Evolutionary conservation across 1,284 basidiomycete genomes (phyloP).

Genomic region (Leccinum idahoense): DNA sequence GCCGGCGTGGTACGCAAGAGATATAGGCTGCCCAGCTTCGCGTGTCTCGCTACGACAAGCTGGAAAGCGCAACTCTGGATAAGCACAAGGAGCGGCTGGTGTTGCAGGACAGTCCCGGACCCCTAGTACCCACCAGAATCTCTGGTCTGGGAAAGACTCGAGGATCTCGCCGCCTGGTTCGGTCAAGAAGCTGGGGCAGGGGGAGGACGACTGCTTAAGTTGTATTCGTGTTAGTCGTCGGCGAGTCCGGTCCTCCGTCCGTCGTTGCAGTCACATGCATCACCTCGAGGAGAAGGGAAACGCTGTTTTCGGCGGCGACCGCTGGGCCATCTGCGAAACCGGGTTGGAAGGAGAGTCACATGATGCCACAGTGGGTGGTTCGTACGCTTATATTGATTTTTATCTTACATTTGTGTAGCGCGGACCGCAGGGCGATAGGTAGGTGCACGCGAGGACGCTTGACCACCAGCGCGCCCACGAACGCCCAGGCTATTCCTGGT

Average conservation of each 20-base stretch:
- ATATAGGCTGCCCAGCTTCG: slow-evolving; percentile 70
- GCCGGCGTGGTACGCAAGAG: slow-evolving; percentile 62
- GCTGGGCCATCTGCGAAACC: no score
- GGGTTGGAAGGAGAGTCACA: no score
- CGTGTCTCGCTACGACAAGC: slow-evolving; percentile 53
- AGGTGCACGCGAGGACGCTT: slow-evolving; percentile 1
- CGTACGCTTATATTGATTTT: not conserved
- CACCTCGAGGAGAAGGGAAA: no score
- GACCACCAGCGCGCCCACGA: not conserved
- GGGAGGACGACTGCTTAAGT: not conserved
- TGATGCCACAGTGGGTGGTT: not conserved
- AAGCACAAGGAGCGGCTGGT: slow-evolving; percentile 76
- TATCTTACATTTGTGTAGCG: slow-evolving; percentile 34
- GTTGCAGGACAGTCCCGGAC: slow-evolving; percentile 74
- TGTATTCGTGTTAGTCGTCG: slow-evolving; percentile 9
- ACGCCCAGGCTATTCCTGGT: not conserved
- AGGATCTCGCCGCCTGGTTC: slow-evolving; percentile 18
- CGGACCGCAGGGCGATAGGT: slow-evolving; percentile 73
- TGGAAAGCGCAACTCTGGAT: slow-evolving; percentile 58
- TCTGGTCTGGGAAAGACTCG: slow-evolving; percentile 18
- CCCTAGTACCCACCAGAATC: slow-evolving; percentile 46
- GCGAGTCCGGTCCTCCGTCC: slow-evolving; percentile 6
- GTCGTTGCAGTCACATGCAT: no score
- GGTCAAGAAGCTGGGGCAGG: slow-evolving; percentile 27
- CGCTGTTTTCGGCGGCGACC: no score